Base-by-base conservation (phyloP, 2,329 filamentous ascomycete genomes). In the Alternaria angustiovoidea region DNA sequence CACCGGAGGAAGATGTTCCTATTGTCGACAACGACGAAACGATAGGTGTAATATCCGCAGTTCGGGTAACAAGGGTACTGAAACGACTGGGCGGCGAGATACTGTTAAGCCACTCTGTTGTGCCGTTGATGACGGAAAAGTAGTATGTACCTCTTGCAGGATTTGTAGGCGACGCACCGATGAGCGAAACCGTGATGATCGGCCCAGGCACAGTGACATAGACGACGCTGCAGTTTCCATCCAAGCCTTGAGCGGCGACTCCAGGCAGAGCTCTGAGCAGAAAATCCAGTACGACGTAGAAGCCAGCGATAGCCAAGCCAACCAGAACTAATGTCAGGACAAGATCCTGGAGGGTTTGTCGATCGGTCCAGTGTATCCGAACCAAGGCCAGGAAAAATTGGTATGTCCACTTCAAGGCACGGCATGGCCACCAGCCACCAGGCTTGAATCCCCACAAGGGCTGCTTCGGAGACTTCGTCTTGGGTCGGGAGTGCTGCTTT, bases 201-300 rank as follows among this genome's bases (percentile, higher is more conserved):
- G 72, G 72, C 2, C 73, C 75, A 5, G 74, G 74, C 8, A 76
- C 58, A 7, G 74, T 76, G 32, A 77, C 70, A 43, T 76, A 77
- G 54, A 75, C 69, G 38, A 76, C 49, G 41, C 71, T 76, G 61
- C 75, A 78, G 44, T 71, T 65, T 5, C 63, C 48, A 8, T 66
- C 66, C n/a, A 61, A 36, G 5, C 57, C 62, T 28, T 75, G 72
- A 20, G 75, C 75, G 46, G 63, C 54, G n/a, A 64, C 72, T 22
- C 54, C 58, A n/a, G 62, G 62, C 20, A 75, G 51, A 1, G 73
- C 57, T 6, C 57, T 59, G 24, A 68, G 51, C 22, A 73, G 0
- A 20, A 70, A 64, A 22, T 73, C 70, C 8, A 76, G 32, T 7
- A 63, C 63, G 6, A 65, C 38, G 53, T 70, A 76, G 41, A 57